These are phyloP conservation scores for Xylaria scruposa DNA, from an alignment of 495 filamentous ascomycete genomes.

Conservation along the genomic window DNA sequence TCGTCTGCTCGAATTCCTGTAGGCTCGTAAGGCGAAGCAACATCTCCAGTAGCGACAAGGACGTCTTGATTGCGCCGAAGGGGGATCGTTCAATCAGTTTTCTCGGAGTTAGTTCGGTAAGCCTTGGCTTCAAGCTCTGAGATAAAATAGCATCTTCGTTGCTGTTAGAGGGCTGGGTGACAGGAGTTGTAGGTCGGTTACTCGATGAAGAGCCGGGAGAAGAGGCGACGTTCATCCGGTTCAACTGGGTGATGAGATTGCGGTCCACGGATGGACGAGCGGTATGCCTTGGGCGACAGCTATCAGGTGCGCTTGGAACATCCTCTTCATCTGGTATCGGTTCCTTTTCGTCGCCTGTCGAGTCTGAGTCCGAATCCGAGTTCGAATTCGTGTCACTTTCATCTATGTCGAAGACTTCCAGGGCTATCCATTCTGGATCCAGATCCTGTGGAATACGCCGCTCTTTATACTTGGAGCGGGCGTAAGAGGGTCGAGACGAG, in stretches of 20 bases:
- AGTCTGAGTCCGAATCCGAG: slow-evolving; percentile 23
- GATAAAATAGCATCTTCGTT: slow-evolving; percentile 8
- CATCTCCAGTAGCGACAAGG: slow-evolving; percentile 92
- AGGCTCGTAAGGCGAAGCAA: slow-evolving; percentile 88
- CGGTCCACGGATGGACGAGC: slow-evolving; percentile 44
- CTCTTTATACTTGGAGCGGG: slow-evolving; percentile 26
- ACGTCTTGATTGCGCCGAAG: slow-evolving; percentile 70
- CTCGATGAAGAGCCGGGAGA: slow-evolving; percentile 32
- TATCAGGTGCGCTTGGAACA: slow-evolving; percentile 21
- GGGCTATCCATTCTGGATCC: slow-evolving; percentile 94
- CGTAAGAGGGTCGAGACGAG: slow-evolving; percentile 8
- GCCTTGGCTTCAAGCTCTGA: not conserved
- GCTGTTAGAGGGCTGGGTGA: not conserved
- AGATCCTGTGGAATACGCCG: slow-evolving; percentile 80
- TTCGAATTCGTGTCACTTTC: slow-evolving; percentile 49
- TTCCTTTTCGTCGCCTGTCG: slow-evolving; percentile 44
- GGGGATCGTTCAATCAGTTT: slow-evolving; percentile 44
- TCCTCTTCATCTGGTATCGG: slow-evolving; percentile 38
- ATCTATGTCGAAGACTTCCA: slow-evolving; percentile 80
- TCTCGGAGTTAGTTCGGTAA: slow-evolving; percentile 25
- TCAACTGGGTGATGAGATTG: slow-evolving; percentile 49
- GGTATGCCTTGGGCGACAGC: slow-evolving; percentile 27
- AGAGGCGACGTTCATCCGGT: slow-evolving; percentile 46
- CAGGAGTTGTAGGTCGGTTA: slow-evolving; percentile 9
- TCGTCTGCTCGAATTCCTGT: slow-evolving; percentile 96